Conservation (phyloP, 805 yeast genomes). For the Teunomyces gatunensis region DNA sequence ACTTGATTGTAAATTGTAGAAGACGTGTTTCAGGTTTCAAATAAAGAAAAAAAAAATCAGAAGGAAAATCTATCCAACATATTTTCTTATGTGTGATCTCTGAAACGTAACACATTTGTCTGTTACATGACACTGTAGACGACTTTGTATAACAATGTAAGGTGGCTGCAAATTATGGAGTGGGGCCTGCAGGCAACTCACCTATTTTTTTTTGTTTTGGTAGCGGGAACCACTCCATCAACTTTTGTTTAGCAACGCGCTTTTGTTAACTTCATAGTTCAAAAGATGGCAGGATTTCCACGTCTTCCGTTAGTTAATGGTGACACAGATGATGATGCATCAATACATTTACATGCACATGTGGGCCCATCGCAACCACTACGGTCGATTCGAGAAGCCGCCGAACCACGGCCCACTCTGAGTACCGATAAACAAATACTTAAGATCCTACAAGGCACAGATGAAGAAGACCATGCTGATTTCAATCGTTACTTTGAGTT, state of each 20-base stretch:
- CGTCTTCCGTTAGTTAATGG: slow-evolving; percentile 36
- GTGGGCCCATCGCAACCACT: slow-evolving; percentile 41
- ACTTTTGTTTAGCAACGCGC: background rate
- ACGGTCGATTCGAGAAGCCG: slow-evolving; percentile 4
- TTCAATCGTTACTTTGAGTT: slow-evolving; percentile 9
- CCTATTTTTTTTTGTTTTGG: too few relatives aligned
- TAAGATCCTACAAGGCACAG: slow-evolving; percentile 15
- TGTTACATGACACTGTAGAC: background rate
- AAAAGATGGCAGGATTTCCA: slow-evolving; percentile 25
- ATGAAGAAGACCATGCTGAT: slow-evolving; percentile 9
- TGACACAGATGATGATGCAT: slow-evolving; percentile 42
- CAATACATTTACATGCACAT: slow-evolving; percentile 35
- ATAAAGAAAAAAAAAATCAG: background rate
- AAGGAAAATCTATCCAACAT: too few relatives aligned
- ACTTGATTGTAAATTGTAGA: background rate
- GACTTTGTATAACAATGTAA: background rate
- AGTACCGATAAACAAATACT: slow-evolving; percentile 3
- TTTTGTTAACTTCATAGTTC: background rate
- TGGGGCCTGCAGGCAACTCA: too few relatives aligned
- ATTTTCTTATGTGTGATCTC: too few relatives aligned
- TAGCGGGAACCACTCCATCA: too few relatives aligned
- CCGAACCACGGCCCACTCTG: background rate
- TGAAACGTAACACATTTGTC: background rate
- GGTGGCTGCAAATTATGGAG: background rate
- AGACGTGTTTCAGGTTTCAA: background rate